These are phyloP conservation scores for Candida quercuum DNA, from an alignment of 805 yeast genomes.

Conservation along the genomic window DNA sequence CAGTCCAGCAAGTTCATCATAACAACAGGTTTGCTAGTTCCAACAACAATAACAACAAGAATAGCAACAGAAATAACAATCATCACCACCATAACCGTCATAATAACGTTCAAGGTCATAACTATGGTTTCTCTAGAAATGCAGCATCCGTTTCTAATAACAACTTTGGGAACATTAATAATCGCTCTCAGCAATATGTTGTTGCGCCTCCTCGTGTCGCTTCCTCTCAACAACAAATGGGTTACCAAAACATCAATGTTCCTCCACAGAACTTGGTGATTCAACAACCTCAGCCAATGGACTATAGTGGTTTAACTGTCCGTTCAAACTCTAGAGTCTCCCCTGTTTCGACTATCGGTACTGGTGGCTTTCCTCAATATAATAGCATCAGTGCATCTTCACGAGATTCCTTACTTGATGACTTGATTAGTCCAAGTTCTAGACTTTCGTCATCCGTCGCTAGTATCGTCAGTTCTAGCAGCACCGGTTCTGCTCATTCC, in stretches of 20 bases:
- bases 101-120: neutral
- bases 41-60: neutral
- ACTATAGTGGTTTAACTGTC: neutral
- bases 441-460: constrained; percentile 18
- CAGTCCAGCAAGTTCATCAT: constrained; percentile 7
- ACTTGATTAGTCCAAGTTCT: constrained; percentile 4
- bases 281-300: constrained; percentile 3
- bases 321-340: neutral
- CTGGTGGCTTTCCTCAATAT: neutral
- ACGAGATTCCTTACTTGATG: constrained; percentile 18
- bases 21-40: neutral
- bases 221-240: constrained; percentile 1
- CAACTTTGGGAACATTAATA: too few species aligned
- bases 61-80: constrained; percentile 1
- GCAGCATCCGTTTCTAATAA: too few species aligned
- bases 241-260: neutral
- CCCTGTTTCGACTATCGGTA: neutral
- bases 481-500: neutral
- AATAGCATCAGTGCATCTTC: constrained; percentile 12
- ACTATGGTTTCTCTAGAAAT: neutral
- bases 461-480: constrained; percentile 17
- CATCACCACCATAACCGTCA: constrained; percentile 1
- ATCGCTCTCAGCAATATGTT: neutral
- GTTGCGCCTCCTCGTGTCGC: neutral
- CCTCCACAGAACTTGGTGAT: neutral